phyloP scores from a whole-genome alignment of 371 early-diverging fungal genomes.

The Polyrhizophydium stewartii region DNA sequence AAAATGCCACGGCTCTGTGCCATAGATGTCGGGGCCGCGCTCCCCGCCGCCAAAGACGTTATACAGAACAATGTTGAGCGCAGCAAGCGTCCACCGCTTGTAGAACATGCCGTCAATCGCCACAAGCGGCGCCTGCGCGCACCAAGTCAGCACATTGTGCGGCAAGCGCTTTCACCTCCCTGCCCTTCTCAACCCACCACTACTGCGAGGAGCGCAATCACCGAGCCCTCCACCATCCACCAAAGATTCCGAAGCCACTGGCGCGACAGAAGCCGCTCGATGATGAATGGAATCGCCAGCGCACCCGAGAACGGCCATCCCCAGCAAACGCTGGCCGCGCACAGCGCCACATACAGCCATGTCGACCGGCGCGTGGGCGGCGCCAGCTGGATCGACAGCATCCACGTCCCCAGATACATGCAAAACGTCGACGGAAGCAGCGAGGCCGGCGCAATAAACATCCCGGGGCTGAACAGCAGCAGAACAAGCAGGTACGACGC shows the following conservation, averaged over 20 bases:
- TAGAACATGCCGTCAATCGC: conserved; percentile 77
- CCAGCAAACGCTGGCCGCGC: conserved; percentile 64
- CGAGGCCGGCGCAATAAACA: conserved; percentile 77
- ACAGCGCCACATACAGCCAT: conserved; percentile 43
- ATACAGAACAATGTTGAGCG: conserved; percentile 84
- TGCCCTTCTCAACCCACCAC: too few relatives aligned
- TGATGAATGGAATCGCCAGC: conserved; percentile 69
- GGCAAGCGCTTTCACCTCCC: too few relatives aligned
- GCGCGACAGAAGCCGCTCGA: conserved; percentile 62
- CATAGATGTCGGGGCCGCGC: conserved; percentile 82
- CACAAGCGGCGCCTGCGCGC: conserved; percentile 58
- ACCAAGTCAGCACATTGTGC: too few relatives aligned
- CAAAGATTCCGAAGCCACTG: neutral
- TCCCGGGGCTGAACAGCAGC: conserved; percentile 72
- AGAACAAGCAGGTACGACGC: conserved; percentile 64
- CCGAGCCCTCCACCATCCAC: conserved; percentile 11
- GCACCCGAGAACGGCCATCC: conserved; percentile 88
- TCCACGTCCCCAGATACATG: conserved; percentile 80
- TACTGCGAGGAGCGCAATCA: conserved; percentile 10
- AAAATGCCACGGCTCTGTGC: conserved; percentile 91
- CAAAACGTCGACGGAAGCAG: conserved; percentile 88
- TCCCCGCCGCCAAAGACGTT: conserved; percentile 75
- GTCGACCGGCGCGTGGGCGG: conserved; percentile 47
- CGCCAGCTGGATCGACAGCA: conserved; percentile 60
- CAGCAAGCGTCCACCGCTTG: conserved; percentile 61